Percentiles rank a stretch among this genome's conserved stretches.
Evolutionary conservation across 306 rosid genomes (phyloP).

Genomic region (Ziziphus jujuba): DNA sequence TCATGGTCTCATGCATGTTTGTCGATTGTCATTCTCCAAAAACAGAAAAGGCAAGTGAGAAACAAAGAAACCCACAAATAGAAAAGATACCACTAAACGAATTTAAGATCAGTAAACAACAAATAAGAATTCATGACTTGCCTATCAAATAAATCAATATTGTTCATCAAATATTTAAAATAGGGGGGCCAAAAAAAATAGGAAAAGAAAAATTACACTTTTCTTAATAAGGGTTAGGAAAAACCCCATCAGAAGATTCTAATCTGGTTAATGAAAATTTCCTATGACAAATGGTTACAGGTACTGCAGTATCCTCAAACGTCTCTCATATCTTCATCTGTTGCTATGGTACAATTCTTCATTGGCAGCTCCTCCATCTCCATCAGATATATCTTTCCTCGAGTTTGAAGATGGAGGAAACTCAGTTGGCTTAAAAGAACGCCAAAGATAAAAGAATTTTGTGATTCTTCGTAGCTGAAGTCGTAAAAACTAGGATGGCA

Average conservation of each 20-base stretch:
- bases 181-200: neutral
- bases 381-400: slow-evolving; percentile 21
- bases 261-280: slow-evolving; percentile 24
- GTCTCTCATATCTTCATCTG: slow-evolving; percentile 34
- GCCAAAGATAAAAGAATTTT: slow-evolving; percentile 35
- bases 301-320: slow-evolving; percentile 38
- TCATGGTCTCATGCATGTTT: too few relatives aligned
- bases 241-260: slow-evolving; percentile 26
- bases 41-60: too few relatives aligned
- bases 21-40: too few relatives aligned
- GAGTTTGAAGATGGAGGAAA: slow-evolving; percentile 30
- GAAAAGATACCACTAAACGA: neutral
- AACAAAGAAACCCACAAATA: too few relatives aligned
- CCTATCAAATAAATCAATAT: slow-evolving; percentile 9
- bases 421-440: slow-evolving; percentile 30
- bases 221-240: slow-evolving; percentile 23
- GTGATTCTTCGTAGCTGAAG: slow-evolving; percentile 34
- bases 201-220: slow-evolving; percentile 21
- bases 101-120: slow-evolving; percentile 16
- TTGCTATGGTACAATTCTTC: slow-evolving; percentile 41
- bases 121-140: slow-evolving; percentile 26
- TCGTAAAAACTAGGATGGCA: slow-evolving; percentile 36
- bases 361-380: slow-evolving; percentile 27
- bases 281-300: slow-evolving; percentile 34
- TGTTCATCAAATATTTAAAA: slow-evolving; percentile 13